Evolutionary conservation across 2,329 filamentous ascomycete genomes (phyloP), one percentile per base, ranked within the genome.

Genomic region (Macrophomina tecta): DNA sequence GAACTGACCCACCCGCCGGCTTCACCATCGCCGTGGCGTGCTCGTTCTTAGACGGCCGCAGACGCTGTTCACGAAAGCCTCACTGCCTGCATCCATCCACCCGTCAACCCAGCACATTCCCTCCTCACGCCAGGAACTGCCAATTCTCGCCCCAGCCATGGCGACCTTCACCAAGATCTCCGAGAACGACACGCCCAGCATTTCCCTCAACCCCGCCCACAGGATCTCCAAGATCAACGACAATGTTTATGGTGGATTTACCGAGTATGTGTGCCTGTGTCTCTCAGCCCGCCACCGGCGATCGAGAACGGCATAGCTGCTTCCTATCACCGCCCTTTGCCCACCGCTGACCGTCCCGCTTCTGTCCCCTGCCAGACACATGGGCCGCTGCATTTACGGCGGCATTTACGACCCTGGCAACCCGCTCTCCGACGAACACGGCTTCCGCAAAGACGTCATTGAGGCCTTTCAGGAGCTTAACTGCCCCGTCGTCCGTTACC

Each of bases 381-480:
- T 95, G 91, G 92, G 92, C 73, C 88, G 92, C 69, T 95, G 92
- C 82, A 93, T 95, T 74, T 94, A 95, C 76, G 91, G 91, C 69
- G 92, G 92, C 70, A 90, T 95, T 75, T 94, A 93, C 79, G 91
- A 94, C 72, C 91, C 91, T 1, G 86, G 84, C 40, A 93, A 89
- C 76, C 80, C 87, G 3, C 84, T 93, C n/a, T 89, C 90, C 2
- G 91, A 94, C 71, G 83, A 87, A 64, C 83, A 91, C 70, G 91
- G 91, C 49, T 94, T 92, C 80, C 89, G 92, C 46, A 91, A 85
- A 70, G 92, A 95, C 78, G 92, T 95, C 49, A 86, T 95, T 30
- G 84, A 87, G 49, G 89, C 90, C 5, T 82, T 95, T 69, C 86
- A 88, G 74, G 90, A 93, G 71, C 84, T 95, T 64, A 86, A 91